Conservation (phyloP, 306 rosid genomes). For the Sphenostylis stenocarpa region DNA sequence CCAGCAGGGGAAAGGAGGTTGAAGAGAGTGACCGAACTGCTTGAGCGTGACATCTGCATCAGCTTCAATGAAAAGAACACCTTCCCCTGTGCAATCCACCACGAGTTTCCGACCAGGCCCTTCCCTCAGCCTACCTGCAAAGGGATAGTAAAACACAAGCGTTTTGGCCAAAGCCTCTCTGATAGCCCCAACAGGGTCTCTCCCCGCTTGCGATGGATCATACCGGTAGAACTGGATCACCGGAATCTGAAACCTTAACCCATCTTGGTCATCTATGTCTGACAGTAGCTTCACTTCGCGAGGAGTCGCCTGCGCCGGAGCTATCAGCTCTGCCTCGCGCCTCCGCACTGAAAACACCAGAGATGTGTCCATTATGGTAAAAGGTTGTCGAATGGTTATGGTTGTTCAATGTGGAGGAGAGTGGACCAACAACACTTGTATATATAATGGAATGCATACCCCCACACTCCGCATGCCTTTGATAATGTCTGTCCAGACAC, state of each 20-base stretch:
- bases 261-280: constrained; percentile 47
- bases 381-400: background rate
- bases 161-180: constrained; percentile 34
- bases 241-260: constrained; percentile 41
- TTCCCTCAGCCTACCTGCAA: constrained; percentile 44
- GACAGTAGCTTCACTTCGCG: constrained; percentile 36
- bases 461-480: too few species aligned
- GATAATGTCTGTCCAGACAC: too few species aligned
- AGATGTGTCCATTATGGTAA: background rate
- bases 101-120: constrained; percentile 28
- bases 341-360: constrained; percentile 22
- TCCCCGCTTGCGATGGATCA: constrained; percentile 20
- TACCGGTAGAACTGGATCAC: constrained; percentile 36
- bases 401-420: too few species aligned
- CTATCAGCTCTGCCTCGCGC: constrained; percentile 13
- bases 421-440: too few species aligned
- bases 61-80: constrained; percentile 40
- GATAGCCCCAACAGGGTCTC: constrained; percentile 34
- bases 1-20: constrained; percentile 43
- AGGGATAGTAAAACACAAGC: constrained; percentile 42
- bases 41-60: constrained; percentile 34
- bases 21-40: constrained; percentile 34
- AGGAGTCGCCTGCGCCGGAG: constrained; percentile 35
- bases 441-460: too few species aligned
- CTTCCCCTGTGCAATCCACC: constrained; percentile 43